Conservation (phyloP, 1,284 basidiomycete genomes). For the Vanrija pseudolonga region DNA sequence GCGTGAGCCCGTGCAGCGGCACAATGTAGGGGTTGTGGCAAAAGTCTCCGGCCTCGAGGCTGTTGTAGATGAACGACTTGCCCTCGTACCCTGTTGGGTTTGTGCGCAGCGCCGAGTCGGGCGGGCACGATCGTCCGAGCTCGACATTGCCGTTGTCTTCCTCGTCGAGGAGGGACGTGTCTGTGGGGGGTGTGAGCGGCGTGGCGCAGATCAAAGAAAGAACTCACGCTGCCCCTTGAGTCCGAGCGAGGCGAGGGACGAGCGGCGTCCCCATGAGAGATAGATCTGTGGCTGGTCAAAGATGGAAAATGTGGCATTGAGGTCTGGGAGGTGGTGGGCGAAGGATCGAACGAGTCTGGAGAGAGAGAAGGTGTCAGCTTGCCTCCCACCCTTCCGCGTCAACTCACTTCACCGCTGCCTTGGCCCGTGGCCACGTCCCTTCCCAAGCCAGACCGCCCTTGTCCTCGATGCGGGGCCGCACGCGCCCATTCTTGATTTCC, state of each 20-base stretch:
- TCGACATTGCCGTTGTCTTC: conserved; percentile 34
- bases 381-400: background rate
- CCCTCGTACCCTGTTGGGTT: conserved; percentile 22
- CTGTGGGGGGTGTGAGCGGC: background rate
- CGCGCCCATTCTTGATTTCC: conserved; percentile 28
- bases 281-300: conserved; percentile 53
- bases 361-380: conserved; percentile 1
- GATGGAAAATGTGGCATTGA: conserved; percentile 51
- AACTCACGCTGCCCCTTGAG: conserved; percentile 47
- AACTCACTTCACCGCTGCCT: conserved; percentile 31
- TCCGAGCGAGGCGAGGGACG: conserved; percentile 48
- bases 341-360: conserved; percentile 42
- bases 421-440: conserved; percentile 37
- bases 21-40: conserved; percentile 49
- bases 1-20: conserved; percentile 42
- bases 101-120: conserved; percentile 36
- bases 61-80: conserved; percentile 43
- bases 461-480: conserved; percentile 31
- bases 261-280: conserved; percentile 47
- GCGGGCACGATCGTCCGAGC: conserved; percentile 39
- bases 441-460: conserved; percentile 39
- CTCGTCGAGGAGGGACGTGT: conserved; percentile 21
- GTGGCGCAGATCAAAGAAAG: background rate
- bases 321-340: conserved; percentile 42
- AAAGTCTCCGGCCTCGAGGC: conserved; percentile 38